Conservation (phyloP, 2,329 filamentous ascomycete genomes). For the Cladobotryum mycophilum region DNA sequence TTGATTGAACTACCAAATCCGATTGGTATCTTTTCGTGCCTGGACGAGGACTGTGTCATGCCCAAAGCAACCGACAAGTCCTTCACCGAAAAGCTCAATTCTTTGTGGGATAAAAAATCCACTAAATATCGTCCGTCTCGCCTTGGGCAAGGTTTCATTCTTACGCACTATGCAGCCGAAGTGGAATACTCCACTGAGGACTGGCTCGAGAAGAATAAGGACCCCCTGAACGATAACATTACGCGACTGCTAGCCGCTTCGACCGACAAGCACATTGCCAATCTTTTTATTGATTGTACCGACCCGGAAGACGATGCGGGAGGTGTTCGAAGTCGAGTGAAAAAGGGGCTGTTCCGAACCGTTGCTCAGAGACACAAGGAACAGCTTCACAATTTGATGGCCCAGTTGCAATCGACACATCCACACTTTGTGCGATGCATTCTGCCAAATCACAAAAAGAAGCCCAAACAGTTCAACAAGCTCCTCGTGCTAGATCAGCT, state of each 20-base stretch:
- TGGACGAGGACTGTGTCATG: conserved; percentile 98
- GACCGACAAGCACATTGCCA: conserved; percentile 73
- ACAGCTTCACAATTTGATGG: conserved; percentile 94
- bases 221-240: conserved; percentile 94
- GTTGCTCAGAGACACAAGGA: conserved; percentile 97
- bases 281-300: conserved; percentile 81
- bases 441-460: conserved; percentile 95
- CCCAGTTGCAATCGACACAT: conserved; percentile 88
- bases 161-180: conserved; percentile 96
- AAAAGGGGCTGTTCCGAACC: conserved; percentile 94
- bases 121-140: conserved; percentile 86
- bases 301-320: conserved; percentile 69
- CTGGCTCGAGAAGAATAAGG: conserved; percentile 99
- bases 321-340: conserved; percentile 71
- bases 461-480: conserved; percentile 85
- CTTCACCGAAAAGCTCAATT: conserved; percentile 97
- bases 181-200: conserved; percentile 93
- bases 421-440: conserved; percentile 98
- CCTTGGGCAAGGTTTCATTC: conserved; percentile 83
- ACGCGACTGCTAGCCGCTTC: conserved; percentile 82
- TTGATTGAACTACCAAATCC: conserved; percentile 93
- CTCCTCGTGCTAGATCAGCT: conserved; percentile 93
- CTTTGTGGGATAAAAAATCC: conserved; percentile 93
- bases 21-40: conserved; percentile 96
- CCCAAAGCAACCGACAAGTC: conserved; percentile 95